Conservation (phyloP, 75 land plant species). For the Cryptomeria japonica region DNA sequence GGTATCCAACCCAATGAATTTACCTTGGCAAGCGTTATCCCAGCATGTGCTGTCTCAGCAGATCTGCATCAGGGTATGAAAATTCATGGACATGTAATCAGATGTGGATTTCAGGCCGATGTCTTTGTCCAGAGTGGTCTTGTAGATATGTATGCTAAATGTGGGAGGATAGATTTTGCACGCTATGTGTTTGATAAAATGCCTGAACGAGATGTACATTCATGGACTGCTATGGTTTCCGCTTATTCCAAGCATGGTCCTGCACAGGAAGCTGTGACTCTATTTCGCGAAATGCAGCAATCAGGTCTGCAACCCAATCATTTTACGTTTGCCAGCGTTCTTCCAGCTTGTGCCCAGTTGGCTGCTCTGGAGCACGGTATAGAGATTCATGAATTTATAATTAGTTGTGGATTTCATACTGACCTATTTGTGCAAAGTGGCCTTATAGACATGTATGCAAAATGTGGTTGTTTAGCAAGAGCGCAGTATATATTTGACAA, state of each 20-base stretch:
- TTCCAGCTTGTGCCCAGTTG: constrained; percentile 53
- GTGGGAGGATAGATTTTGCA: constrained; percentile 27
- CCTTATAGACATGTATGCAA: constrained; percentile 64
- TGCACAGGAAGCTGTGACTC: constrained; percentile 30
- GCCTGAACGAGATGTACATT: constrained; percentile 33
- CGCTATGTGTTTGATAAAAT: constrained; percentile 33
- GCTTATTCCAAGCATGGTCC: constrained; percentile 42
- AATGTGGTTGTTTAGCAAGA: constrained; percentile 53
- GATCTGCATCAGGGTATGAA: neutral
- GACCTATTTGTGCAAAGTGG: constrained; percentile 55
- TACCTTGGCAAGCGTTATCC: constrained; percentile 21
- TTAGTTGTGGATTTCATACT: constrained; percentile 25
- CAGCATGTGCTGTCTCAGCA: constrained; percentile 6
- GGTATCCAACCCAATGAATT: constrained; percentile 20
- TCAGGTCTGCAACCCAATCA: constrained; percentile 38
- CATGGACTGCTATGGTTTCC: constrained; percentile 57
- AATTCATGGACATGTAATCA: constrained; percentile 24
- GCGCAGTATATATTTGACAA: constrained; percentile 26
- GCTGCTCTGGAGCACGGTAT: constrained; percentile 39
- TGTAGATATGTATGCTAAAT: constrained; percentile 47
- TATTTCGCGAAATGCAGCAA: constrained; percentile 36
- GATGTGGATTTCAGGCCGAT: constrained; percentile 37
- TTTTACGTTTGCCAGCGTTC: constrained; percentile 36
- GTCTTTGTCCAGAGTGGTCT: constrained; percentile 50
- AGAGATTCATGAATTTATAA: constrained; percentile 39